Evolutionary conservation across 2,329 filamentous ascomycete genomes (phyloP).

Genomic region (Juglanconis oblonga): DNA sequence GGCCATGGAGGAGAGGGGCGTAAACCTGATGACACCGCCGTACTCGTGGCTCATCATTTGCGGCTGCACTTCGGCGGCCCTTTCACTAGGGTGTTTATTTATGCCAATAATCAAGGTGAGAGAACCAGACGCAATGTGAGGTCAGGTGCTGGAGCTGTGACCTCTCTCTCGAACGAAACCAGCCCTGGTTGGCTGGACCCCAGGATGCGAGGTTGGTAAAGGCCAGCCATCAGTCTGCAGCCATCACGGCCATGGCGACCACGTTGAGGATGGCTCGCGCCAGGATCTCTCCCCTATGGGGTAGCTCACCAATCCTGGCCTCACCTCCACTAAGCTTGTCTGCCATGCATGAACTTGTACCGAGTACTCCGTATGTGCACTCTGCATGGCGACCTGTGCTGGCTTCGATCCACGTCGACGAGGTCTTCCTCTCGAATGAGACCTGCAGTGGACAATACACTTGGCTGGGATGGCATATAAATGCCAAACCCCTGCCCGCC

Average conservation of each 20-base stretch:
- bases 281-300: neutral
- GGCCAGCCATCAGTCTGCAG: neutral
- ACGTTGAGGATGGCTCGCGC: conserved; percentile 8
- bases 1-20: neutral
- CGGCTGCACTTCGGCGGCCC: neutral
- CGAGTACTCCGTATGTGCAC: neutral
- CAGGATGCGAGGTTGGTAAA: conserved; percentile 1
- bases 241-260: conserved; percentile 7
- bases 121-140: too few relatives aligned
- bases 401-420: neutral
- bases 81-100: neutral
- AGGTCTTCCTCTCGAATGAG: neutral
- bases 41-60: conserved; percentile 1
- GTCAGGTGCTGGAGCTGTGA: conserved; percentile 6
- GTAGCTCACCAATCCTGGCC: neutral
- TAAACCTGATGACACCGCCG: conserved; percentile 7
- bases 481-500: neutral
- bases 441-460: conserved; percentile 4
- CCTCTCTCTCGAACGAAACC: conserved; percentile 1
- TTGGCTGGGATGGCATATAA: conserved; percentile 6
- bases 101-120: conserved; percentile 1
- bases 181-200: neutral
- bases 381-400: neutral
- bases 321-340: conserved; percentile 11
- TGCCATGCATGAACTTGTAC: neutral